phyloP scores from a whole-genome alignment of 805 yeast genomes.

The Ogataea pignaliae region DNA sequence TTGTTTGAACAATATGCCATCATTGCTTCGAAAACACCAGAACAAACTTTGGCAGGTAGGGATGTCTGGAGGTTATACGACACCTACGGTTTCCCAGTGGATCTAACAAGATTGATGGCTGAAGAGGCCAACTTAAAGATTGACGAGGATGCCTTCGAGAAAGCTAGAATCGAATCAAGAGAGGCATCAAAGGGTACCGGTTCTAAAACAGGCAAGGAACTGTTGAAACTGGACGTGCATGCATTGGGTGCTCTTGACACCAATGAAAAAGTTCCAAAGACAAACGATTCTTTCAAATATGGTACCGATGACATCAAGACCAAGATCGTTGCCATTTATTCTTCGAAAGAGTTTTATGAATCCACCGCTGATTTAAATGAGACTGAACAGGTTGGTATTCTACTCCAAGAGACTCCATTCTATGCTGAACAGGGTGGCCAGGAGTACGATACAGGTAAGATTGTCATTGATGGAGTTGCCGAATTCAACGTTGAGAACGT shows the following conservation, averaged over 20 bases:
- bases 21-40: conserved; percentile 69
- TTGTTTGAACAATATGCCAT: conserved; percentile 90
- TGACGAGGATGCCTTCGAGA: conserved; percentile 89
- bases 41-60: conserved; percentile 77
- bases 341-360: conserved; percentile 58
- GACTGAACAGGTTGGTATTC: conserved; percentile 63
- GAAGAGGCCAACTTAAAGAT: conserved; percentile 93
- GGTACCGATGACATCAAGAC: conserved; percentile 66
- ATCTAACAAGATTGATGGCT: conserved; percentile 96
- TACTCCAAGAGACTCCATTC: conserved; percentile 87
- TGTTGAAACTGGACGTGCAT: conserved; percentile 87
- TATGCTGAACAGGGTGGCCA: conserved; percentile 99
- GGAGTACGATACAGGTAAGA: conserved; percentile 90
- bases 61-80: conserved; percentile 99
- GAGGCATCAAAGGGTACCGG: conserved; percentile 95
- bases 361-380: conserved; percentile 32
- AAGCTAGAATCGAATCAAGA: conserved; percentile 80
- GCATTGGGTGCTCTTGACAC: conserved; percentile 68
- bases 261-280: conserved; percentile 60
- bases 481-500: conserved; percentile 91
- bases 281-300: conserved; percentile 80
- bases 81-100: conserved; percentile 99
- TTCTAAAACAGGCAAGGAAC: conserved; percentile 44
- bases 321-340: conserved; percentile 64
- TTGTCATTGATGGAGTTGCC: conserved; percentile 80